Conservation (phyloP, 495 filamentous ascomycete species). For the Penicillium macrosclerotiorum region DNA sequence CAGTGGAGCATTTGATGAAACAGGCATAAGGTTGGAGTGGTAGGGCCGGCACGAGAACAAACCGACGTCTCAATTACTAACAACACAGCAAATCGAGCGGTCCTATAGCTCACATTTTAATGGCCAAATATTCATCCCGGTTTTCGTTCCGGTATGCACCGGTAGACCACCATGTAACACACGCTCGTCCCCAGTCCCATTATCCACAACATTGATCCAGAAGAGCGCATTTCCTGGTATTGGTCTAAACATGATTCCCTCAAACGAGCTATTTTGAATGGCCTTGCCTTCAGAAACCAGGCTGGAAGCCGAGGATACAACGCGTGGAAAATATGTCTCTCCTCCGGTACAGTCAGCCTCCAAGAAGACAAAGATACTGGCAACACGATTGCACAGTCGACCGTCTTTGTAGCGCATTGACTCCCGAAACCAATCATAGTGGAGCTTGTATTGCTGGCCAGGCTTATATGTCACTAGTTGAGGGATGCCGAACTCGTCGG, state of each 20-base stretch:
- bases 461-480: constrained; percentile 1
- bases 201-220: not conserved
- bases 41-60: not conserved
- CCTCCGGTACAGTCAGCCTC: not conserved
- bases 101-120: not conserved
- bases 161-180: not conserved
- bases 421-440: not conserved
- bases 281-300: not conserved
- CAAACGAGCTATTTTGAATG: not conserved
- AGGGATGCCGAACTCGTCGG: not conserved
- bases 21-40: not conserved
- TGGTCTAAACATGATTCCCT: not conserved
- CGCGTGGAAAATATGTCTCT: not conserved
- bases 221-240: constrained; percentile 1
- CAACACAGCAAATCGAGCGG: not conserved
- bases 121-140: not conserved
- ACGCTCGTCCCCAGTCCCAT: not conserved
- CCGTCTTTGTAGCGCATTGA: not conserved
- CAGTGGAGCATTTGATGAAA: not conserved
- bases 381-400: not conserved
- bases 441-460: not conserved
- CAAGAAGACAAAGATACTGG: not conserved
- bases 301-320: not conserved
- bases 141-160: not conserved
- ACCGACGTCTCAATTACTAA: not conserved